Evolutionary conservation across 345 rosid genomes (phyloP).

Genomic region (Bruguiera gymnorhiza): DNA sequence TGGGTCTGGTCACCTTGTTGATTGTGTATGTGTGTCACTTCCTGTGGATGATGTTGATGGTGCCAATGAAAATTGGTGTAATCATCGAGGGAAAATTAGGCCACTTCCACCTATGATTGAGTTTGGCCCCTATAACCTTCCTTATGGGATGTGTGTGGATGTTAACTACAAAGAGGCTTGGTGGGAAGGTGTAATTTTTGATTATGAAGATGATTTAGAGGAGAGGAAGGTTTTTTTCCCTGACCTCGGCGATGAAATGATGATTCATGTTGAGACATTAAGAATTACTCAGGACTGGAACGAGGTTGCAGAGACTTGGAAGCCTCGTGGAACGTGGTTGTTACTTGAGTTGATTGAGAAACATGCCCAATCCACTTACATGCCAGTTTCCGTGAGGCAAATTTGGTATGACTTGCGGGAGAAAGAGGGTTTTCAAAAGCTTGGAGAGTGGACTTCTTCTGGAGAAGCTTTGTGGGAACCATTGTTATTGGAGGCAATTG

Average conservation of each 20-base stretch:
- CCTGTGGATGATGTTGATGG: constrained; percentile 27
- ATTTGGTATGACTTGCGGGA: constrained; percentile 74
- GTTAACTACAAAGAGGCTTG: constrained; percentile 47
- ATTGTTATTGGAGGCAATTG: constrained; percentile 49
- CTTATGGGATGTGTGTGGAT: constrained; percentile 70
- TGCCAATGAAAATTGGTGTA: constrained; percentile 11
- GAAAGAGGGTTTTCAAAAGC: constrained; percentile 36
- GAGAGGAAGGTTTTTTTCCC: constrained; percentile 73
- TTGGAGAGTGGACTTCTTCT: constrained; percentile 57
- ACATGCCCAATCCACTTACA: constrained; percentile 29
- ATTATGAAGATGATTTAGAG: constrained; percentile 40
- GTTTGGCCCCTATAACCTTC: constrained; percentile 25
- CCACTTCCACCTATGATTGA: constrained; percentile 49
- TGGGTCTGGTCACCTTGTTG: constrained; percentile 36
- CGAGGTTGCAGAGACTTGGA: constrained; percentile 50
- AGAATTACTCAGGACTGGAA: constrained; percentile 76
- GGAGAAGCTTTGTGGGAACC: constrained; percentile 34
- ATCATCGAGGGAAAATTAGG: constrained; percentile 46
- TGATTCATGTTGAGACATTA: constrained; percentile 24
- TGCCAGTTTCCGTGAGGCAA: constrained; percentile 60
- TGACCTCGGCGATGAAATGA: constrained; percentile 71
- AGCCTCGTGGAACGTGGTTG: constrained; percentile 60
- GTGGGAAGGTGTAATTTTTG: constrained; percentile 94
- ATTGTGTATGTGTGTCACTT: constrained; percentile 39
- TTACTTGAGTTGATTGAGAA: constrained; percentile 59